Base-by-base conservation (phyloP, 768 basidiomycete species). In the Rhodosporidiobolus sp. region DNA sequence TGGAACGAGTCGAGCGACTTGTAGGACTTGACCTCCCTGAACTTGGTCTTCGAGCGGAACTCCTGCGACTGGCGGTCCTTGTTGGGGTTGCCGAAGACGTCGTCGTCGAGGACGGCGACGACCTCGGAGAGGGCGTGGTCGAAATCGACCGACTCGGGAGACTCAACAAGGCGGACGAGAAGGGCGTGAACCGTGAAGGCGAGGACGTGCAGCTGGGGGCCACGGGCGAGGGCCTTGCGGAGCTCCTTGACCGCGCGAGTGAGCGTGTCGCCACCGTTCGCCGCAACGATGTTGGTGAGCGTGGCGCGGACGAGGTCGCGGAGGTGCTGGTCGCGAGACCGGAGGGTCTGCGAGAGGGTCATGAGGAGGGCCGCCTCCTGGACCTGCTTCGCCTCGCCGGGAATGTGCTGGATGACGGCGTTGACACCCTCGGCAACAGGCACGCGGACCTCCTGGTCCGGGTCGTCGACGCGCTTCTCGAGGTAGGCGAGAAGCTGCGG, bases 241-340 rank as follows among this genome's bases (percentile, higher is more conserved):
- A 98, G 83, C 79, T 97, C 94, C 48, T 87, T 87, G 50, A 97
- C 81, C 43, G 90, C 84, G 24, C 87, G 81, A 0, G 89, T 85
- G 16, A 98, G 86, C 79, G 90, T 91, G 0, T 84, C 81, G 0
- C 90, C 86, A 0, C 92, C 94, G 12, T 94, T 82, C 28, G 84
- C 84, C 20, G 88, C 84, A 1, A 86, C 87, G 57, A 97, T 92
- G 59, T 89, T 90, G 78, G 87, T 88, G 12, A 96, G 81, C 0
- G 92, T 89, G 62, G 93, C 90, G 22, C 92, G 86, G 11, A 88
- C 86, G 49, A 94, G 84, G 77, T 96, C 93, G 69, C 96, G 85
- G 1, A 91, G 92, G 76, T 97, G 94, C 79, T 94, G 92, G 22
- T 93, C 93, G 76, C 87, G 89, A 80, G 92, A 96, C n/a, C 92